Conservation (phyloP, 2,329 filamentous ascomycete species). For the Xylaria sp. region DNA sequence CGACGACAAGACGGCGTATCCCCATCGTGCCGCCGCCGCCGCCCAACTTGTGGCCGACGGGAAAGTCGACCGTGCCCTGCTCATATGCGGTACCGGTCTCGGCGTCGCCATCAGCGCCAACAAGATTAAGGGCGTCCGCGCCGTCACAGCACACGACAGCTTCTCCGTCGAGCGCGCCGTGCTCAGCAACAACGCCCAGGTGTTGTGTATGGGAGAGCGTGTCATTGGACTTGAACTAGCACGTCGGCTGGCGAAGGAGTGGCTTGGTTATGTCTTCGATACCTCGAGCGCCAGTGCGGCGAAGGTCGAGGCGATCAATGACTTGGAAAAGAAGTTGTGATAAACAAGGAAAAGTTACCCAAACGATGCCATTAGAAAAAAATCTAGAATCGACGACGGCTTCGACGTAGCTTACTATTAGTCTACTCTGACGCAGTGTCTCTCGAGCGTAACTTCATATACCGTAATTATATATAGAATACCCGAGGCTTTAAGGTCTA, state of each 20-base stretch:
- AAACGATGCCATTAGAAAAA: not conserved
- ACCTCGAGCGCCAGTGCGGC: constrained; percentile 62
- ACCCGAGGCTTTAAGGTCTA: not conserved
- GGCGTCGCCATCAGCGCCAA: constrained; percentile 91
- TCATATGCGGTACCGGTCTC: constrained; percentile 87
- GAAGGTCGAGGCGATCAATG: constrained; percentile 57
- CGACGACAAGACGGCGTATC: constrained; percentile 83
- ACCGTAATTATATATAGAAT: not conserved
- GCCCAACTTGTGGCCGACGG: constrained; percentile 70
- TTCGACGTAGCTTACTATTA: not conserved
- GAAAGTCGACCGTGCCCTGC: constrained; percentile 78
- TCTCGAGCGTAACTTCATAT: not conserved
- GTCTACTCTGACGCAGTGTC: not conserved
- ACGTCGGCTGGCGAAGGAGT: constrained; percentile 79
- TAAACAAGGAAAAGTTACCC: not conserved
- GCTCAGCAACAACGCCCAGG: constrained; percentile 86
- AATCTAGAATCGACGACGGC: not conserved
- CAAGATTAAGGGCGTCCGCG: constrained; percentile 84
- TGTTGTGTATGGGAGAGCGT: constrained; percentile 85
- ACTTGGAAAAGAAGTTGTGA: constrained; percentile 50
- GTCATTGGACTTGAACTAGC: constrained; percentile 85
- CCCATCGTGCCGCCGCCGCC: constrained; percentile 79
- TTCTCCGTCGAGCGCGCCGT: constrained; percentile 85
- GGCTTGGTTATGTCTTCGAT: constrained; percentile 86
- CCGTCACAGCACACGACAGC: constrained; percentile 89